A percentile compares a stretch with the other conserved stretches of the same genome.
Evolutionary conservation across 257 asterid genomes (phyloP).

Genomic region (Avicennia marina): DNA sequence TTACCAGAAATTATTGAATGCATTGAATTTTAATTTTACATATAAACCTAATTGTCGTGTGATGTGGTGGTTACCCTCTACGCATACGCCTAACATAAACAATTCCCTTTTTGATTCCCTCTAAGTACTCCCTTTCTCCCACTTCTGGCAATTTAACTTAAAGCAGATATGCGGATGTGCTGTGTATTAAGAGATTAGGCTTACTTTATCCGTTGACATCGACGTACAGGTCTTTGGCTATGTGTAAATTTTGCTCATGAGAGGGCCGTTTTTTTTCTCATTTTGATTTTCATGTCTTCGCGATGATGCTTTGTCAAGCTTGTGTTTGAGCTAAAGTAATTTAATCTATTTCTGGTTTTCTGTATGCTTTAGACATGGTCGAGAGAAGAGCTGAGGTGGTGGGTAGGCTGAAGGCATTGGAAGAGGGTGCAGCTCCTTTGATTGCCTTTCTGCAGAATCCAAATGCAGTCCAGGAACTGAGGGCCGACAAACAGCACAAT

Average conservation of each 20-base stretch:
- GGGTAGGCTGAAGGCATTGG: constrained; percentile 79
- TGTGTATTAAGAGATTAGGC: too few species aligned
- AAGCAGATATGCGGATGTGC: too few species aligned
- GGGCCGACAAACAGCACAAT: constrained; percentile 88
- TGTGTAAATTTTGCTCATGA: not conserved
- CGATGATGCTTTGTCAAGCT: not conserved
- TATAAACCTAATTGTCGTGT: too few species aligned
- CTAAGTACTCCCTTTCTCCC: too few species aligned
- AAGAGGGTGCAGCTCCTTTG: constrained; percentile 91
- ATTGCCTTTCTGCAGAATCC: constrained; percentile 80
- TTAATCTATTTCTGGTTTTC: constrained; percentile 4
- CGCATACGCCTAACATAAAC: too few species aligned
- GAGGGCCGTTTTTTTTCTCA: not conserved
- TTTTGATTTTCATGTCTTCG: constrained; percentile 1
- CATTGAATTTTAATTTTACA: too few species aligned
- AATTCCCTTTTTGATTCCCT: too few species aligned
- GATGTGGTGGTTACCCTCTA: too few species aligned
- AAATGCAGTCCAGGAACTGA: constrained; percentile 80
- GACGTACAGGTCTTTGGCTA: too few species aligned
- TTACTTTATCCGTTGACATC: too few species aligned
- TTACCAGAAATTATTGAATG: too few species aligned
- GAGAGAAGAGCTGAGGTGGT: constrained; percentile 94
- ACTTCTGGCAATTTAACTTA: too few species aligned
- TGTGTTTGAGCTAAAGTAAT: not conserved
- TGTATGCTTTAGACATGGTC: constrained; percentile 61